Evolutionary conservation across 768 basidiomycete species (phyloP).

Genomic region (Phaeotremella fagi): DNA sequence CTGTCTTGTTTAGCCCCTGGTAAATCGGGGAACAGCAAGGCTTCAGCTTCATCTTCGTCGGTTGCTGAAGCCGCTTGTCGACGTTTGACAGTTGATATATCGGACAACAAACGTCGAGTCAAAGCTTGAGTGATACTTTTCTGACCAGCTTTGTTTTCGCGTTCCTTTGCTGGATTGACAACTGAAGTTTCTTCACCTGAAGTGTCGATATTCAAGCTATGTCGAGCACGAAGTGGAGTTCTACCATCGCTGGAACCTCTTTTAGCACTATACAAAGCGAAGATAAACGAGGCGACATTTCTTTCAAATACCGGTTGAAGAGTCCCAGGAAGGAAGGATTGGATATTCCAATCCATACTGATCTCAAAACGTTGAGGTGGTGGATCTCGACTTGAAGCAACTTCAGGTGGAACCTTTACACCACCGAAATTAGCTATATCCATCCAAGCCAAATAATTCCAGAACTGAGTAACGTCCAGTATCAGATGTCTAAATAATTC

Average conservation of each 20-base stretch:
- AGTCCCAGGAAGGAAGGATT: conserved; percentile 75
- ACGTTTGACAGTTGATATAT: conserved; percentile 57
- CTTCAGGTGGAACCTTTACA: conserved; percentile 59
- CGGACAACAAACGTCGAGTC: conserved; percentile 71
- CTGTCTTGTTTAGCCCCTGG: conserved; percentile 79
- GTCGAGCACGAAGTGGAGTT: conserved; percentile 67
- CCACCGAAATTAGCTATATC: conserved; percentile 89
- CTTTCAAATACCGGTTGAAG: conserved; percentile 71
- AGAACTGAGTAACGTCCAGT: conserved; percentile 78
- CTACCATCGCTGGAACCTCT: conserved; percentile 64
- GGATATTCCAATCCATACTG: conserved; percentile 79
- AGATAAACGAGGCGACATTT: conserved; percentile 73
- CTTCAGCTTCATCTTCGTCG: conserved; percentile 53
- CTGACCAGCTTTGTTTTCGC: conserved; percentile 64
- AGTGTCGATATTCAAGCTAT: conserved; percentile 52
- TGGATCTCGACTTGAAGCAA: conserved; percentile 25
- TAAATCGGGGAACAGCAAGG: conserved; percentile 73
- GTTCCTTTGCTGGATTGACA: conserved; percentile 62
- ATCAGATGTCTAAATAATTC: conserved; percentile 93
- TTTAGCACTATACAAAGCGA: conserved; percentile 66
- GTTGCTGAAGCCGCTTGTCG: conserved; percentile 56
- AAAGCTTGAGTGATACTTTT: conserved; percentile 75
- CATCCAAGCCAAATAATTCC: conserved; percentile 93
- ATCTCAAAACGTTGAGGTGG: conserved; percentile 50
- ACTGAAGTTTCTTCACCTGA: conserved; percentile 33